Base-by-base conservation (phyloP, 768 basidiomycete genomes). In the Tremella fuciformis region DNA sequence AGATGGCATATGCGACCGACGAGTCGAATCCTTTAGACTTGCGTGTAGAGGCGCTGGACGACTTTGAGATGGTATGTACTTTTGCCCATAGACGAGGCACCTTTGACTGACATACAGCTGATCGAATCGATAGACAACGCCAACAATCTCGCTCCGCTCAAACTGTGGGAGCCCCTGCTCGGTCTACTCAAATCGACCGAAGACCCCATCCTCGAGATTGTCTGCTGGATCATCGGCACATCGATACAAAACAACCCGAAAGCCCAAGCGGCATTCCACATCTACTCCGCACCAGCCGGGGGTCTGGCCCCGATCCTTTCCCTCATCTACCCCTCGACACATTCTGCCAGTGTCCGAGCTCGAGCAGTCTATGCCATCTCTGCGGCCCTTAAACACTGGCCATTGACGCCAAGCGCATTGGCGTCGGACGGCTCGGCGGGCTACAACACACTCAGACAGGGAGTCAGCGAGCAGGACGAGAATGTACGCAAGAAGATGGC, bases 231-330 rank as follows among this genome's bases (percentile, higher is more conserved):
- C 44, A 67, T 70, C 38, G 77, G 77, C 15, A 77, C 77, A 2
- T 74, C 77, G 15, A 70, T 76, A 3, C 76, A 78, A 56, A 78
- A 78, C 65, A 78, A 78, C 53, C 57, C 71, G n/a, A 74, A 77
- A 58, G 76, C 77, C 26, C 77, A 78, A 55, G 69, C 73, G 42
- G 75, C 76, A n/a, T 75, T 77, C 41, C 60, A 76, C 19, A 22
- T 46, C 25, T 47, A 25, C 22, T 18, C 18, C 18, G 49, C 16
- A 3, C 49, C 49, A 6, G 16, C 19, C 3, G 16, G 26, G 19
- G 2, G 19, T 4, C 13, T 78, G 29, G 64, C 74, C 11, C 58
- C 39, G 9, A 65, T 78, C 41, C 65, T 75, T 18, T 57, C 65
- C 8, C 55, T 77, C 40, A 69, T 77, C 25, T 66, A 60, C 59